phyloP scores from a whole-genome alignment of 2,329 filamentous ascomycete genomes.

The Talaromyces sp. region DNA sequence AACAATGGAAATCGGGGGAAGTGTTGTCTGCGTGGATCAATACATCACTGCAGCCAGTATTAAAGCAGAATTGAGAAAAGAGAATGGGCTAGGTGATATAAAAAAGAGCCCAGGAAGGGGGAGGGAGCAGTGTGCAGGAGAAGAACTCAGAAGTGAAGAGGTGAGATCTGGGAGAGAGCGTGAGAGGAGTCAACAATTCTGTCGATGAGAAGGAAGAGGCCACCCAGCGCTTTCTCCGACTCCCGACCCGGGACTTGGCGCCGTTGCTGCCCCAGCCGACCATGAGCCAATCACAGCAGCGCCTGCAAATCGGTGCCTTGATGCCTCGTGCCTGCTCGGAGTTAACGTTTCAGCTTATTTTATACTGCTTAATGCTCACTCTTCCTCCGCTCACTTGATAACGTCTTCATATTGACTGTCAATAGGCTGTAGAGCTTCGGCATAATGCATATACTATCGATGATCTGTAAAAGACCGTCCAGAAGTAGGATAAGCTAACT shows the following conservation, averaged over 20 bases:
- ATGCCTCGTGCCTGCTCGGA: neutral
- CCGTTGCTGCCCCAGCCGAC: neutral
- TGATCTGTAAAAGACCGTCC: neutral
- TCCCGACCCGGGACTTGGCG: constrained; percentile 4
- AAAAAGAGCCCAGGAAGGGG: neutral
- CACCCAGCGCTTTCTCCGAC: constrained; percentile 10
- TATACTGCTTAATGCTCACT: neutral
- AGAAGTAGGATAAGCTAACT: neutral
- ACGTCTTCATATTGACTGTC: neutral
- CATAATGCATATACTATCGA: neutral
- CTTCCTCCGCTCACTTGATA: neutral
- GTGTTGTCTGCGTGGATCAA: constrained; percentile 3
- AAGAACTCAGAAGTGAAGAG: neutral
- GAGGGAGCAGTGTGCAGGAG: neutral
- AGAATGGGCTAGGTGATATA: neutral
- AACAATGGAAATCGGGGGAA: constrained; percentile 8
- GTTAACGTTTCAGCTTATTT: neutral
- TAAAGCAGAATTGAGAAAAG: neutral
- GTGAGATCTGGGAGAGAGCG: neutral
- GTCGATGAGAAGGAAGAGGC: constrained; percentile 7
- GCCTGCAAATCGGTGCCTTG: neutral
- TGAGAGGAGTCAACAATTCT: neutral
- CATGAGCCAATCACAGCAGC: neutral
- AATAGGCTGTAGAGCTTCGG: neutral
- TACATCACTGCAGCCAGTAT: constrained; percentile 15